Percentiles rank a stretch among this genome's conserved stretches.
Conservation (phyloP, 78 protist genomes). For the Planoprotostelium fungivorum region DNA sequence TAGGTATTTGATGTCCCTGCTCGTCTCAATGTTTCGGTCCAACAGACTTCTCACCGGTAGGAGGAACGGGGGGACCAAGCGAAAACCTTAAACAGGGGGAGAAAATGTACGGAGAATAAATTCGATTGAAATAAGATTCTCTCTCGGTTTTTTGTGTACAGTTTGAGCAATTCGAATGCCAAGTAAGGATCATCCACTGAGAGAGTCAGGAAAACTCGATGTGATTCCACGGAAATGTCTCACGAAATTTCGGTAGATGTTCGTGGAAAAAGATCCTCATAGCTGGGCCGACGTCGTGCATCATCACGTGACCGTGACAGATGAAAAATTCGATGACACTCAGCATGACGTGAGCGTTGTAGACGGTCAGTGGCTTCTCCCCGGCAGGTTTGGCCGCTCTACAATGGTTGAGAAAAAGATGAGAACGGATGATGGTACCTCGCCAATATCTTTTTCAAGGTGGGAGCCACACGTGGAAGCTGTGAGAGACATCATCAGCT, state of each 20-base stretch:
- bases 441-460: not conserved
- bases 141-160: slow-evolving; percentile 30
- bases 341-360: not conserved
- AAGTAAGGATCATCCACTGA: slow-evolving; percentile 16
- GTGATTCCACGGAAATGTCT: not conserved
- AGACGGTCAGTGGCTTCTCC: not conserved
- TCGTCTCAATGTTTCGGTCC: not conserved
- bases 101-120: slow-evolving; percentile 42
- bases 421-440: not conserved
- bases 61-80: slow-evolving; percentile 50
- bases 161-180: slow-evolving; percentile 31
- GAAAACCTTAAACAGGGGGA: slow-evolving; percentile 44
- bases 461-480: not conserved
- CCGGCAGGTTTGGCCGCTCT: not conserved
- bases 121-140: slow-evolving; percentile 12
- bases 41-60: slow-evolving; percentile 4
- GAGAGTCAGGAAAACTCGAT: not conserved
- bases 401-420: not conserved
- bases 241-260: not conserved
- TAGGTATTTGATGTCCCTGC: slow-evolving; percentile 11
- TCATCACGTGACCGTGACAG: not conserved
- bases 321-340: not conserved
- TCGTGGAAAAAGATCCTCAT: not conserved
- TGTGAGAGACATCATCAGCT: not conserved
- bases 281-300: not conserved